These are phyloP conservation scores for Penicillium griseofulvum DNA, from an alignment of 2,329 filamentous ascomycete genomes.

Conservation along the genomic window DNA sequence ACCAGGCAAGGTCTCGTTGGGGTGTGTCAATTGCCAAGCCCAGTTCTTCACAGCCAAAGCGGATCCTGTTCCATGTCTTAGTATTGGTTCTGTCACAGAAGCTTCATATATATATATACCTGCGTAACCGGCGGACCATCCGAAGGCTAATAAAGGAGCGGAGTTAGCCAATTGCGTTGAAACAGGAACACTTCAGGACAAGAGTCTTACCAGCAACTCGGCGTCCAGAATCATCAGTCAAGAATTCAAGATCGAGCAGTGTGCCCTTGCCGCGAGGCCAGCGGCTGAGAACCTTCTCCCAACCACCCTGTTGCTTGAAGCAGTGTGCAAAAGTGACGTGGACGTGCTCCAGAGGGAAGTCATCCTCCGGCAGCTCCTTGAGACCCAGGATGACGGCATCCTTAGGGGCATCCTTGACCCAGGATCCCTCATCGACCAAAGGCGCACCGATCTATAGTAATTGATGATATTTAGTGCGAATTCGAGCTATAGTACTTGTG, in stretches of 20 bases:
- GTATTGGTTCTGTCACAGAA: not conserved
- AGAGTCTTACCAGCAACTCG: constrained; percentile 39
- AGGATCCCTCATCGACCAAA: constrained; percentile 65
- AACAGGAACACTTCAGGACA: not conserved
- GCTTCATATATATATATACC: constrained; percentile 27
- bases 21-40: constrained; percentile 75
- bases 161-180: constrained; percentile 4
- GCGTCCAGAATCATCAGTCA: constrained; percentile 70
- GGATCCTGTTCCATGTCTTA: constrained; percentile 47
- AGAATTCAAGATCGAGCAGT: constrained; percentile 83
- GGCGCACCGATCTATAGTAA: constrained; percentile 57
- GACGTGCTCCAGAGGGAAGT: constrained; percentile 67
- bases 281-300: constrained; percentile 74
- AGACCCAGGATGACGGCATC: constrained; percentile 72
- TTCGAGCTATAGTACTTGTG: not conserved
- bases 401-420: constrained; percentile 61
- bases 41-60: constrained; percentile 76
- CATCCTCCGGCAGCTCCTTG: constrained; percentile 74
- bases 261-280: constrained; percentile 74
- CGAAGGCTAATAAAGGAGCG: constrained; percentile 37
- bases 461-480: constrained; percentile 50
- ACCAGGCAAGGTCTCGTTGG: constrained; percentile 63
- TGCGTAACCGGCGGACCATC: constrained; percentile 72
- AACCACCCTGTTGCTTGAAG: constrained; percentile 75
- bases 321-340: constrained; percentile 72